These are phyloP conservation scores for Eucalyptus cladocalyx DNA, from an alignment of 345 rosid genomes.

Conservation along the genomic window DNA sequence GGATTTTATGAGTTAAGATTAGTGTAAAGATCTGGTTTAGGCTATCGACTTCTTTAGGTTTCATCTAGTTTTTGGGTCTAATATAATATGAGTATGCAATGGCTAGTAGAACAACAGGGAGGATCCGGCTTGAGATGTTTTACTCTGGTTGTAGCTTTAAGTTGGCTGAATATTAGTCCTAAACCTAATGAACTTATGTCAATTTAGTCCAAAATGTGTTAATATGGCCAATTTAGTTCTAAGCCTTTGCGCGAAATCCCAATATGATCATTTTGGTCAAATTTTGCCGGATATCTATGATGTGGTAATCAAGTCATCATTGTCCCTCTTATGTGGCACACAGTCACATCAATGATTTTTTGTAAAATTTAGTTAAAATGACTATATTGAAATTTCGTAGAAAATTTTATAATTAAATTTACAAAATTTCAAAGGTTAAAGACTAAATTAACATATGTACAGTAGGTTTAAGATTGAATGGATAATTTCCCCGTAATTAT, in stretches of 20 bases:
- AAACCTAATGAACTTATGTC: neutral
- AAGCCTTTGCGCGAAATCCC: fast-evolving
- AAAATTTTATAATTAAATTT: too few relatives aligned
- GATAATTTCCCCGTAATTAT: fast-evolving
- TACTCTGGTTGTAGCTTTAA: neutral
- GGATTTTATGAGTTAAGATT: too few relatives aligned
- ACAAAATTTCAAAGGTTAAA: too few relatives aligned
- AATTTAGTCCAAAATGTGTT: fast-evolving
- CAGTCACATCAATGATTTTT: fast-evolving
- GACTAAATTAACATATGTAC: too few relatives aligned
- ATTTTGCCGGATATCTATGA: fast-evolving
- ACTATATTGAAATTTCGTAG: fast-evolving
- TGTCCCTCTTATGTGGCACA: neutral
- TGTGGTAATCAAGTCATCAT: fast-evolving
- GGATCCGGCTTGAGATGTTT: neutral
- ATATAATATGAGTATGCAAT: too few relatives aligned
- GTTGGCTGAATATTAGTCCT: neutral
- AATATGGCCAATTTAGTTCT: too few relatives aligned
- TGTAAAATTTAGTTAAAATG: fast-evolving
- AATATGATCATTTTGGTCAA: neutral
- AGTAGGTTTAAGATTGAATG: too few relatives aligned
- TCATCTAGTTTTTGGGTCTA: neutral
- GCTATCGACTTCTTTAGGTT: too few relatives aligned
- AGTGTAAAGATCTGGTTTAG: too few relatives aligned
- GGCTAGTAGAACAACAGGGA: neutral